These are phyloP conservation scores for Globisporangium recalcitrans DNA, from an alignment of 352 stramenopile species.

Conservation along the genomic window DNA sequence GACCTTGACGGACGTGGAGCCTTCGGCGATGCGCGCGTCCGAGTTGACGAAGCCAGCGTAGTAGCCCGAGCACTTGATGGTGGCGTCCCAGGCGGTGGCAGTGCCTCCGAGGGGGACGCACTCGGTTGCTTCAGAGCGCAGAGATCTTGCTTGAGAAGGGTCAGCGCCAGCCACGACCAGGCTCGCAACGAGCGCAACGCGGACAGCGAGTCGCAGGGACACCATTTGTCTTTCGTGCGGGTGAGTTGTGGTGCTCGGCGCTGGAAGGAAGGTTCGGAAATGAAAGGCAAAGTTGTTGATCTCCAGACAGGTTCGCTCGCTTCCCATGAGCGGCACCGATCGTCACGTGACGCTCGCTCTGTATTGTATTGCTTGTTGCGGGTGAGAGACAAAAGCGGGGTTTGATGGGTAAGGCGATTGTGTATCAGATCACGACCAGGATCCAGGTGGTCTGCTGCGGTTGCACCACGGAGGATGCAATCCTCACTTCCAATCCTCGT, in stretches of 20 bases:
- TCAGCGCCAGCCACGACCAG: background rate
- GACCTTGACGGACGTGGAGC: background rate
- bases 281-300: background rate
- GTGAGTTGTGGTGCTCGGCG: background rate
- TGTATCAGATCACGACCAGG: background rate
- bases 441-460: background rate
- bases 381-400: background rate
- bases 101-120: background rate
- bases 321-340: background rate
- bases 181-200: background rate
- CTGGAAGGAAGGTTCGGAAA: background rate
- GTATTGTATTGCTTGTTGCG: background rate
- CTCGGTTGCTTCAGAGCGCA: background rate
- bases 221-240: background rate
- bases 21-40: background rate
- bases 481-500: background rate
- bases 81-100: background rate
- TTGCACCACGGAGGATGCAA: background rate
- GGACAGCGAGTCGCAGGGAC: background rate
- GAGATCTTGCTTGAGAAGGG: background rate
- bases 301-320: too few relatives aligned
- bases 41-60: background rate
- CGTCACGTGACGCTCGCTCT: background rate
- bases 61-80: background rate
- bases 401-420: background rate